phyloP scores from a whole-genome alignment of 2,329 filamentous ascomycete species.

The Didymella exigua region DNA sequence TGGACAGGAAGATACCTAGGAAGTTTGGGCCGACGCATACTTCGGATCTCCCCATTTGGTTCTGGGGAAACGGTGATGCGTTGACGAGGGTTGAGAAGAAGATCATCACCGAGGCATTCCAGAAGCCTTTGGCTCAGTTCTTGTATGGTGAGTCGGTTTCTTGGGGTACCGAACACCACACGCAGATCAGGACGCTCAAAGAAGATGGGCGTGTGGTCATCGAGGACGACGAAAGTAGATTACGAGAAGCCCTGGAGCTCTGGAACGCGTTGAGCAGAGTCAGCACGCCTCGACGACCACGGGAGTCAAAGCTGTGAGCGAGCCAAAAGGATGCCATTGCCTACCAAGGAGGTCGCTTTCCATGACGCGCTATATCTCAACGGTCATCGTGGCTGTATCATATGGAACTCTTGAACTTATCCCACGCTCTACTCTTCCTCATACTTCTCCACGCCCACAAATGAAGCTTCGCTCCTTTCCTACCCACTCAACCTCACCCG shows the following conservation, averaged over 20 bases:
- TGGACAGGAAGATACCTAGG: slow-evolving; percentile 50
- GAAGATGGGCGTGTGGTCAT: slow-evolving; percentile 54
- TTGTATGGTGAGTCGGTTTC: slow-evolving; percentile 48
- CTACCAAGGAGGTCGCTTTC: too few species aligned
- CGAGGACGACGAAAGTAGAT: slow-evolving; percentile 52
- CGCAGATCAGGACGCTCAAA: slow-evolving; percentile 53
- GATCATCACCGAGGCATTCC: slow-evolving; percentile 47
- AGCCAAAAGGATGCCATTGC: background rate
- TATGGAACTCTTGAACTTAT: too few species aligned
- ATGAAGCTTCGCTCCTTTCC: too few species aligned
- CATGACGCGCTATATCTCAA: too few species aligned
- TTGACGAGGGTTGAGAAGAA: slow-evolving; percentile 54
- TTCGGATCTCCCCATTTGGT: slow-evolving; percentile 62
- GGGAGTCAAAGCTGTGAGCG: slow-evolving; percentile 9
- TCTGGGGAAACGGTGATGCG: slow-evolving; percentile 57
- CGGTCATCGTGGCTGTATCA: too few species aligned
- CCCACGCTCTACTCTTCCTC: too few species aligned
- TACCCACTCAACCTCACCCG: too few species aligned
- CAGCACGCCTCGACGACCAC: slow-evolving; percentile 9
- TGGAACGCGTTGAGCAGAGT: slow-evolving; percentile 52
- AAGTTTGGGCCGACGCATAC: slow-evolving; percentile 62
- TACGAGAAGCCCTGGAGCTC: slow-evolving; percentile 55
- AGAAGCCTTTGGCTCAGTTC: slow-evolving; percentile 49
- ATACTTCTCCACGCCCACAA: too few species aligned
- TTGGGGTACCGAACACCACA: slow-evolving; percentile 47